Percentiles rank a stretch among this genome's conserved stretches.
These are phyloP conservation scores for Capronia americana DNA, from an alignment of 2,329 filamentous ascomycete genomes.

Conservation along the genomic window DNA sequence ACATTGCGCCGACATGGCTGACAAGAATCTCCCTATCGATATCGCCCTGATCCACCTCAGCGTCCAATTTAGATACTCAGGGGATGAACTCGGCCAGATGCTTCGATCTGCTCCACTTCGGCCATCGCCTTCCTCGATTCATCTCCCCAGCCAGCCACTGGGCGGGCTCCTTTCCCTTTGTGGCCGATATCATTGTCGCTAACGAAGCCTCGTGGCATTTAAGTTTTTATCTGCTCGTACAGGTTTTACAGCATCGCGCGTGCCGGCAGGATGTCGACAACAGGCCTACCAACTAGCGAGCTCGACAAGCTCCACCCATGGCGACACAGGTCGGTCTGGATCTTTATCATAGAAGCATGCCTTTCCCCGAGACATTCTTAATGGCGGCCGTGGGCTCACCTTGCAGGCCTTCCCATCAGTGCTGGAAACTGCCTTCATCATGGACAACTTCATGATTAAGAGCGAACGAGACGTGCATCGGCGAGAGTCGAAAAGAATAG, in stretches of 20 bases:
- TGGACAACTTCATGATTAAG: neutral
- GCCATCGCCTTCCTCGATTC: neutral
- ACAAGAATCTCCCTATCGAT: neutral
- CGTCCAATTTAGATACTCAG: neutral
- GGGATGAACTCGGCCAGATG: neutral
- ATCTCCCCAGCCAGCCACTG: neutral
- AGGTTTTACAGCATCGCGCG: neutral
- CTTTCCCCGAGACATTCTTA: neutral
- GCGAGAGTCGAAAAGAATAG: neutral
- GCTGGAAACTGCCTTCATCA: neutral
- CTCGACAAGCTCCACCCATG: neutral
- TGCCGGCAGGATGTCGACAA: neutral
- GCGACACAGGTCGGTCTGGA: neutral
- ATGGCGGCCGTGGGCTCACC: neutral
- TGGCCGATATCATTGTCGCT: neutral
- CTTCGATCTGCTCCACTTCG: constrained; percentile 1
- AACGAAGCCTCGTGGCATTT: neutral
- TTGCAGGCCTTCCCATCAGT: neutral
- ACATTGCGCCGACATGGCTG: neutral
- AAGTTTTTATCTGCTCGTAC: neutral
- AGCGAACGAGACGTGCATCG: constrained; percentile 4
- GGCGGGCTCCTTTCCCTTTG: neutral
- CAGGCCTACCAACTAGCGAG: neutral
- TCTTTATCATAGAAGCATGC: neutral
- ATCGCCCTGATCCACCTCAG: neutral